phyloP scores from a whole-genome alignment of 768 basidiomycete species.

The Boletus vermiculosoides region DNA sequence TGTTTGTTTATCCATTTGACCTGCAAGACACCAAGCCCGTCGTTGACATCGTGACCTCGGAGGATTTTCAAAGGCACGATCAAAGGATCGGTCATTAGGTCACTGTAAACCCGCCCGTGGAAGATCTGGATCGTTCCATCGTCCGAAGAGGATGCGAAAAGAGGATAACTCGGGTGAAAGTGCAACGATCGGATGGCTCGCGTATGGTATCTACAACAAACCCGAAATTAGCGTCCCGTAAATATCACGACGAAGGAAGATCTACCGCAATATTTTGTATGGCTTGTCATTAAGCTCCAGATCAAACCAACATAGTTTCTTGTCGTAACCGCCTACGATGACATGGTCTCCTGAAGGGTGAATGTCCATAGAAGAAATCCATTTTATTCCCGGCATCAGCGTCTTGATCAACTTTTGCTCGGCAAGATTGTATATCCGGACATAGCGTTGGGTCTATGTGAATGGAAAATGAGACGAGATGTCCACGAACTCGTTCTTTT shows the following conservation, averaged over 20 bases:
- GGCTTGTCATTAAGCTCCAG: slow-evolving; percentile 95
- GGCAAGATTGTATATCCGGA: slow-evolving; percentile 91
- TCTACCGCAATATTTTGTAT: slow-evolving; percentile 89
- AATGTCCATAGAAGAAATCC: slow-evolving; percentile 97
- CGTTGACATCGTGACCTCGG: slow-evolving; percentile 81
- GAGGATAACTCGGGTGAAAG: slow-evolving; percentile 92
- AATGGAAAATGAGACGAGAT: slow-evolving; percentile 7
- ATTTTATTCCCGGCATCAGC: slow-evolving; percentile 89
- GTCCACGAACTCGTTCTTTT: slow-evolving; percentile 8
- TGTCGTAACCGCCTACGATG: slow-evolving; percentile 96
- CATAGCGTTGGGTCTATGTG: slow-evolving; percentile 89
- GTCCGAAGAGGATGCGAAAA: slow-evolving; percentile 95
- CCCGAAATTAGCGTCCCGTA: slow-evolving; percentile 11
- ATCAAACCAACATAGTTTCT: slow-evolving; percentile 98
- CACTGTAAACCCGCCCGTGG: slow-evolving; percentile 91
- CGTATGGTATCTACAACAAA: slow-evolving; percentile 73
- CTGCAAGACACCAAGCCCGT: slow-evolving; percentile 89
- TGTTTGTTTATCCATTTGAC: slow-evolving; percentile 85
- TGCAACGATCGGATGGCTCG: slow-evolving; percentile 90
- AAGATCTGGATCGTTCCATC: slow-evolving; percentile 97
- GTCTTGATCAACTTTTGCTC: slow-evolving; percentile 94
- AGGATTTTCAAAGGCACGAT: slow-evolving; percentile 98
- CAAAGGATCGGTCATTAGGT: slow-evolving; percentile 94
- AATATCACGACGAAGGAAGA: not conserved
- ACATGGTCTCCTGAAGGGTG: slow-evolving; percentile 96